Percentiles rank a stretch among this genome's conserved stretches.
Evolutionary conservation across 2,329 filamentous ascomycete species (phyloP).

Genomic region (Lachnellula hyalina): DNA sequence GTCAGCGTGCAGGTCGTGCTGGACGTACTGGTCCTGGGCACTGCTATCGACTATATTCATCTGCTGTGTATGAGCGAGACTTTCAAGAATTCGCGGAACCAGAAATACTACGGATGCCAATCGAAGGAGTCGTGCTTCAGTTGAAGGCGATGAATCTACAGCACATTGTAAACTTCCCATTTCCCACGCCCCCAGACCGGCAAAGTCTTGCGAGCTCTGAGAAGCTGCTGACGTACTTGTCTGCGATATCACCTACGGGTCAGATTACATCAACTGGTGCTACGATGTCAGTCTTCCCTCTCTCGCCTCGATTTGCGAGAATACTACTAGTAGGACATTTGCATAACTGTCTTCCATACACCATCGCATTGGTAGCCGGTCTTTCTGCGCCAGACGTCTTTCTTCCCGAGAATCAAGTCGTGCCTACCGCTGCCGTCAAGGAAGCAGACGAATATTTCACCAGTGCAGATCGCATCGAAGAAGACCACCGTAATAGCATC

Average conservation of each 20-base stretch:
- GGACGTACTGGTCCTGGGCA: conserved; percentile 94
- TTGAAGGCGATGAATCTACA: conserved; percentile 93
- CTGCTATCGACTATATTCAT: conserved; percentile 92
- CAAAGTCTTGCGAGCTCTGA: conserved; percentile 76
- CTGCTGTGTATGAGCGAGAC: conserved; percentile 85
- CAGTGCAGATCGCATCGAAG: conserved; percentile 64
- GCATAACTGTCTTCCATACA: conserved; percentile 76
- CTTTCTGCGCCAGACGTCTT: conserved; percentile 87
- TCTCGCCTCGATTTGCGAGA: conserved; percentile 84
- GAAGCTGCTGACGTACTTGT: conserved; percentile 77
- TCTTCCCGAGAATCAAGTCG: conserved; percentile 72
- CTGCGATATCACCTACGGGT: conserved; percentile 66
- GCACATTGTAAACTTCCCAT: conserved; percentile 89
- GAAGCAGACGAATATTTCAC: conserved; percentile 50
- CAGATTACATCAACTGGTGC: conserved; percentile 76
- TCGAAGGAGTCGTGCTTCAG: conserved; percentile 88
- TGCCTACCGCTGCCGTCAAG: conserved; percentile 49
- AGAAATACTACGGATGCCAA: conserved; percentile 84
- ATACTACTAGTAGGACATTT: conserved; percentile 86
- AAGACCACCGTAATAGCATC: conserved; percentile 62
- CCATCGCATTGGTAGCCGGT: conserved; percentile 81
- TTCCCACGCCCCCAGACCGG: conserved; percentile 81
- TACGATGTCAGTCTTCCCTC: conserved; percentile 81
- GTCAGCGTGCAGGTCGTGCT: conserved; percentile 86
- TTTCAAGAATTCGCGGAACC: conserved; percentile 83